A percentile compares a stretch with the other conserved stretches of the same genome.
Conservation (phyloP, 139 green algal genomes). For the Chlorella sp. region DNA sequence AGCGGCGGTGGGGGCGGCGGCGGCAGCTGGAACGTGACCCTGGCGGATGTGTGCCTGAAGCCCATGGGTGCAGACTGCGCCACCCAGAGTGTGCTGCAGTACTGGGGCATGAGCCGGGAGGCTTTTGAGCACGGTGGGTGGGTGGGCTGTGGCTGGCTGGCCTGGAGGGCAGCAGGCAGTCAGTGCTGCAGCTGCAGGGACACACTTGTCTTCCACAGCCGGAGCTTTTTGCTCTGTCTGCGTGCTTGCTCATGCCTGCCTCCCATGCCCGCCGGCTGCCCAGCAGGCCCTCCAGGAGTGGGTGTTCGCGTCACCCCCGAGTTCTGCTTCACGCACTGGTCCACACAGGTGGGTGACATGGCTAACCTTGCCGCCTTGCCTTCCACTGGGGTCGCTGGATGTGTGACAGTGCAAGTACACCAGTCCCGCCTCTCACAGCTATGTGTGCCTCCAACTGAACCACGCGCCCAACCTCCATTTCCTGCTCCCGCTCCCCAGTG, state of each 20-base stretch:
- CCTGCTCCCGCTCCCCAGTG: conserved; percentile 32
- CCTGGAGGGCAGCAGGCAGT: too few relatives aligned
- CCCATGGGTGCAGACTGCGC: conserved; percentile 84
- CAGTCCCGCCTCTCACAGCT: too few relatives aligned
- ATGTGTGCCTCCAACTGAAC: too few relatives aligned
- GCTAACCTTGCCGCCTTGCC: too few relatives aligned
- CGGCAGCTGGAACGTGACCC: conserved; percentile 50
- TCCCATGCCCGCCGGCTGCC: too few relatives aligned
- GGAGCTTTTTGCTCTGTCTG: too few relatives aligned
- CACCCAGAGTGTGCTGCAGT: conserved; percentile 89
- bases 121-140: conserved; percentile 50
- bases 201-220: too few relatives aligned
- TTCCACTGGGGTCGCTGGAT: too few relatives aligned
- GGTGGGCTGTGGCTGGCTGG: background rate
- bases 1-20: background rate
- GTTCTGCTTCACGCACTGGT: conserved; percentile 81
- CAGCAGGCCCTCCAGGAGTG: conserved; percentile 41
- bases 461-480: too few relatives aligned
- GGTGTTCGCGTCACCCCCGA: conserved; percentile 53
- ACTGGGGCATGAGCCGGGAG: conserved; percentile 83
- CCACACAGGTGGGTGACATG: conserved; percentile 32
- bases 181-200: too few relatives aligned
- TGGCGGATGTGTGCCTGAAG: conserved; percentile 88
- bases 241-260: too few relatives aligned
- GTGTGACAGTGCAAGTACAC: too few relatives aligned